Conservation (phyloP, 345 rosid species). For the Orychophragmus violaceus region DNA sequence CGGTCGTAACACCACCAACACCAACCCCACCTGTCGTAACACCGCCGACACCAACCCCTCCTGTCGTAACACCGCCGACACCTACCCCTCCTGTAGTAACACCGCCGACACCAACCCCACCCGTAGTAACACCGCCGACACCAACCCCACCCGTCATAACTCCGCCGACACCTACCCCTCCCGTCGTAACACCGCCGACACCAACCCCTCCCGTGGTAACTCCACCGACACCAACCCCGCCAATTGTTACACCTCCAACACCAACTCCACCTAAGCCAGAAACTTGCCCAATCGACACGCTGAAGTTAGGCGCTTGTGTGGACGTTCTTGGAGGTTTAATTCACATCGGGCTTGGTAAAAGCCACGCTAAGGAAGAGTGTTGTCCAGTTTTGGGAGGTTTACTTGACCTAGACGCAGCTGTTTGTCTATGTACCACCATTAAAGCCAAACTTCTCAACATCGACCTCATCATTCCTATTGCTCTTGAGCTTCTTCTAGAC, state of each 20-base stretch:
- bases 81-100: slow-evolving; percentile 16
- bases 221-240: slow-evolving; percentile 1
- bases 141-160: not conserved
- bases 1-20: not conserved
- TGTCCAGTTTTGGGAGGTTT: slow-evolving; percentile 81
- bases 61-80: not conserved
- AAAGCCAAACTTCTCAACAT: slow-evolving; percentile 71
- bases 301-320: slow-evolving; percentile 80
- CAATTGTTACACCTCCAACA: slow-evolving; percentile 3
- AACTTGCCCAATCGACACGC: slow-evolving; percentile 73
- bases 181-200: not conserved
- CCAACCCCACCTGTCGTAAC: not conserved
- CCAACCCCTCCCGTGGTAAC: not conserved
- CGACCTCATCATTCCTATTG: slow-evolving; percentile 59
- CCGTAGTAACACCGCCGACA: not conserved
- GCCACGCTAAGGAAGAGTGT: slow-evolving; percentile 61
- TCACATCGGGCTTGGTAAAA: slow-evolving; percentile 62
- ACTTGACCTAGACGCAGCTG: slow-evolving; percentile 72
- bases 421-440: slow-evolving; percentile 87
- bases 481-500: slow-evolving; percentile 71
- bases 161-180: slow-evolving; percentile 17
- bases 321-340: slow-evolving; percentile 79
- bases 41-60: not conserved
- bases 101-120: slow-evolving; percentile 15
- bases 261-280: slow-evolving; percentile 33